Evolutionary conservation across 2,329 filamentous ascomycete genomes (phyloP).

Genomic region (Aspergillus transmontanensis): DNA sequence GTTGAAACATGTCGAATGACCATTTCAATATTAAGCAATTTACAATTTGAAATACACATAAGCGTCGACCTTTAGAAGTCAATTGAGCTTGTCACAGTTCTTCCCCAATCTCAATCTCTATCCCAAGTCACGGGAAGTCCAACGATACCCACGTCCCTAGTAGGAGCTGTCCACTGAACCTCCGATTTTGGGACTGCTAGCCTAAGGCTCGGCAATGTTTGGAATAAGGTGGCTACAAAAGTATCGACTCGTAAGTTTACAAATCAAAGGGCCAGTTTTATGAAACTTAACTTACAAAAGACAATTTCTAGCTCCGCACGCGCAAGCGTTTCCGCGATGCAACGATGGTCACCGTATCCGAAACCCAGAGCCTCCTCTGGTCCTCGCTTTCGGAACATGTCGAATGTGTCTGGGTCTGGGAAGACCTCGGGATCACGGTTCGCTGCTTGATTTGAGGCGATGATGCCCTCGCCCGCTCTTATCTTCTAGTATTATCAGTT

Average conservation of each 20-base stretch:
- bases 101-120: background rate
- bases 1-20: no score
- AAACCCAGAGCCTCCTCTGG: background rate
- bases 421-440: constrained; percentile 9
- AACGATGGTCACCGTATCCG: background rate
- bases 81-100: background rate
- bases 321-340: background rate
- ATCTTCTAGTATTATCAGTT: background rate
- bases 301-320: background rate
- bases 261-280: background rate
- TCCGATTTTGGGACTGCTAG: background rate
- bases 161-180: background rate
- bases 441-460: constrained; percentile 5
- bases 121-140: background rate
- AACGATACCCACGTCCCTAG: background rate
- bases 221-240: background rate
- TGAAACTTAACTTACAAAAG: background rate
- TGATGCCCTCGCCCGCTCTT: background rate
- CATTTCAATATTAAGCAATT: no score
- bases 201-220: background rate
- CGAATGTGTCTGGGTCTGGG: constrained; percentile 6
- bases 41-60: no score
- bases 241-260: background rate
- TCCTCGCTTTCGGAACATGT: constrained; percentile 5
- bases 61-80: background rate